Percentiles rank a stretch among this genome's conserved stretches.
These are phyloP conservation scores for Fusarium succisae DNA, from an alignment of 2,329 filamentous ascomycete genomes.

Conservation along the genomic window DNA sequence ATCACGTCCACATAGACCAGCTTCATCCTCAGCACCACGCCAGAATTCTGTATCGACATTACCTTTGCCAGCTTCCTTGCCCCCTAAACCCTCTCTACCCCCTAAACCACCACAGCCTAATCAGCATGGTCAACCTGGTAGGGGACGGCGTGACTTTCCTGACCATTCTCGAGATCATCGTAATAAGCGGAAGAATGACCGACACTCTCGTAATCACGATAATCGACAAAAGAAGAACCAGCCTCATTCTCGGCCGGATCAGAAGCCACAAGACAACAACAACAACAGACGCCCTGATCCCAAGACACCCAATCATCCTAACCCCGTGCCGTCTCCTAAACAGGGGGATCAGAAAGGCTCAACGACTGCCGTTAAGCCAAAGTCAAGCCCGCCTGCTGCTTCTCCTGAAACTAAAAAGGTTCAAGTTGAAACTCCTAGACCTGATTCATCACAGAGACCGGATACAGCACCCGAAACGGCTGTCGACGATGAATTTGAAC, in stretches of 20 bases:
- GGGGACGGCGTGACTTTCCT: constrained; percentile 40
- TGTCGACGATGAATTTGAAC: constrained; percentile 48
- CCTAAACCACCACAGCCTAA: constrained; percentile 43
- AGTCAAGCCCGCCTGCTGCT: constrained; percentile 5
- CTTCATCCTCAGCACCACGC: constrained; percentile 26
- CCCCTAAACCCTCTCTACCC: constrained; percentile 47
- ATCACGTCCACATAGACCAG: constrained; percentile 20
- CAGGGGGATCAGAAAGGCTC: constrained; percentile 44
- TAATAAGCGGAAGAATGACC: constrained; percentile 47
- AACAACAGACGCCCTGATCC: constrained; percentile 16
- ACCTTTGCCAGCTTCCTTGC: constrained; percentile 42
- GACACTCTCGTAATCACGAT: constrained; percentile 45
- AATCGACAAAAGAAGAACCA: constrained; percentile 42
- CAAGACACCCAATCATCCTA: constrained; percentile 26
- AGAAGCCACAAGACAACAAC: constrained; percentile 38
- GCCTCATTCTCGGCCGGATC: constrained; percentile 34
- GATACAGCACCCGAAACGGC: constrained; percentile 14
- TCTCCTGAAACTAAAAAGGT: constrained; percentile 13
- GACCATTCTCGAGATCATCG: constrained; percentile 44
- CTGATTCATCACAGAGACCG: constrained; percentile 5
- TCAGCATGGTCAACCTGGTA: constrained; percentile 20
- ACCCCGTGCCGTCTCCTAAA: constrained; percentile 21
- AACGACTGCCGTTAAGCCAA: neutral
- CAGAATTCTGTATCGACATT: constrained; percentile 27
- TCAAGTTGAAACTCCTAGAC: constrained; percentile 8